phyloP scores from a whole-genome alignment of 331 rosid genomes.

The Acacia concinna region DNA sequence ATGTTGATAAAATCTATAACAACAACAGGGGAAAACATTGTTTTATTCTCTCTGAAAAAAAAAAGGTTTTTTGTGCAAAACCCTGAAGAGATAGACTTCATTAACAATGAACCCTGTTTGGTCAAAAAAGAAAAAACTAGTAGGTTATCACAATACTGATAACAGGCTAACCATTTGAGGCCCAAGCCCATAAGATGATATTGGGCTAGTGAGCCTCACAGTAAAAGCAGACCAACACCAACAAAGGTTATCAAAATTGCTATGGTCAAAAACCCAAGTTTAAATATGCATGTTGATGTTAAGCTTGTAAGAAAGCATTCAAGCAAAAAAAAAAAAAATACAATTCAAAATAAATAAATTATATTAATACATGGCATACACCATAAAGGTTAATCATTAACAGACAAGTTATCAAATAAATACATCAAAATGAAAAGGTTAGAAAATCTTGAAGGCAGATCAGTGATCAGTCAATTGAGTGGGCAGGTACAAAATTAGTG shows the following conservation, averaged over 20 bases:
- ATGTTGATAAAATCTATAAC: not conserved
- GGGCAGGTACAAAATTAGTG: not conserved
- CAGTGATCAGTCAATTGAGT: not conserved
- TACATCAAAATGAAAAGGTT: not conserved
- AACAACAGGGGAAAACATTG: not conserved
- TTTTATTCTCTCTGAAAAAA: not conserved
- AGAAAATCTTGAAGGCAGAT: not conserved
- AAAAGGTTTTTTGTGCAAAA: not conserved
- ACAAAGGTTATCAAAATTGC: not conserved
- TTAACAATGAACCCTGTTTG: not conserved
- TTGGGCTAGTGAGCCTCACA: not conserved
- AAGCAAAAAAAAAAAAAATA: not conserved
- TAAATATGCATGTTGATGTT: not conserved
- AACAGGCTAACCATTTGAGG: not conserved
- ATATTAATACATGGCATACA: not conserved
- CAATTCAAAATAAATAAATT: not conserved
- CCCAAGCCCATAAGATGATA: not conserved
- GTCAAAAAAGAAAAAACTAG: too few relatives aligned
- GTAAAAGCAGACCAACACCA: not conserved
- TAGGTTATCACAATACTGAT: not conserved
- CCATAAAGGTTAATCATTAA: not conserved
- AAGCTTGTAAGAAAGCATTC: not conserved
- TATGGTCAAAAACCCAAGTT: not conserved
- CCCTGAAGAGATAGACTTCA: not conserved
- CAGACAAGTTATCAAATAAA: not conserved